Percentiles rank a stretch among this genome's conserved stretches.
Conservation (phyloP, 23 red algal genomes). For the Porphyridium purpureum region DNA sequence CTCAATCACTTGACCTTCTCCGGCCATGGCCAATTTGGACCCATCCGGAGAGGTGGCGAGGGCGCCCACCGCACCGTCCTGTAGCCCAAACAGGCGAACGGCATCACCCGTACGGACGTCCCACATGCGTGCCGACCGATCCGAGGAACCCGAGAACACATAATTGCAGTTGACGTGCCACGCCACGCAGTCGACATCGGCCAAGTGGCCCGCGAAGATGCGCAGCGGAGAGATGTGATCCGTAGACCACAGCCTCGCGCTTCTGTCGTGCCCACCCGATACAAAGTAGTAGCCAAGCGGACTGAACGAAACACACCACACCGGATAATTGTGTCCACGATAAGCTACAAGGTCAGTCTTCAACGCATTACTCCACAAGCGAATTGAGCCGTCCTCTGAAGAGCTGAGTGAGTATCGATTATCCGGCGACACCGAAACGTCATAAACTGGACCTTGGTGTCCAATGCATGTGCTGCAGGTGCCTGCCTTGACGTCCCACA, state of each 20-base stretch:
- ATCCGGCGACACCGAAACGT: slow-evolving; percentile 38
- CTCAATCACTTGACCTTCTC: slow-evolving; percentile 29
- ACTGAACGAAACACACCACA: slow-evolving; percentile 62
- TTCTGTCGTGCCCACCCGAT: slow-evolving; percentile 53
- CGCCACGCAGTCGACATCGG: slow-evolving; percentile 69
- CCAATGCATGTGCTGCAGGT: slow-evolving; percentile 18
- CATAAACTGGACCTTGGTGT: slow-evolving; percentile 73
- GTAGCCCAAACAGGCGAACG: slow-evolving; percentile 56
- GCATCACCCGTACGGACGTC: slow-evolving; percentile 58
- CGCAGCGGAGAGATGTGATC: slow-evolving; percentile 64
- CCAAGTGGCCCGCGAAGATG: slow-evolving; percentile 73
- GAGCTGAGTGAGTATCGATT: slow-evolving; percentile 40
- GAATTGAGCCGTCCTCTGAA: slow-evolving; percentile 61
- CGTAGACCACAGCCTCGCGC: slow-evolving; percentile 61
- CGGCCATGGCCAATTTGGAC: slow-evolving; percentile 31
- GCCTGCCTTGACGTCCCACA: slow-evolving; percentile 51
- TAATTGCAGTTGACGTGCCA: slow-evolving; percentile 99
- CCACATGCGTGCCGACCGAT: slow-evolving; percentile 76
- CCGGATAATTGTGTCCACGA: slow-evolving; percentile 62
- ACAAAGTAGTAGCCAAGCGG: slow-evolving; percentile 82
- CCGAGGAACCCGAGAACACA: slow-evolving; percentile 62
- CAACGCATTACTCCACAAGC: slow-evolving; percentile 51
- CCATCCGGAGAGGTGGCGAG: slow-evolving; percentile 70
- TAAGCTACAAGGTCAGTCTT: slow-evolving; percentile 66
- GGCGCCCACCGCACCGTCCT: slow-evolving; percentile 29